A percentile compares a stretch with the other conserved stretches of the same genome.
Conservation (phyloP, 495 filamentous ascomycete species). For the Penicillium daleae region DNA sequence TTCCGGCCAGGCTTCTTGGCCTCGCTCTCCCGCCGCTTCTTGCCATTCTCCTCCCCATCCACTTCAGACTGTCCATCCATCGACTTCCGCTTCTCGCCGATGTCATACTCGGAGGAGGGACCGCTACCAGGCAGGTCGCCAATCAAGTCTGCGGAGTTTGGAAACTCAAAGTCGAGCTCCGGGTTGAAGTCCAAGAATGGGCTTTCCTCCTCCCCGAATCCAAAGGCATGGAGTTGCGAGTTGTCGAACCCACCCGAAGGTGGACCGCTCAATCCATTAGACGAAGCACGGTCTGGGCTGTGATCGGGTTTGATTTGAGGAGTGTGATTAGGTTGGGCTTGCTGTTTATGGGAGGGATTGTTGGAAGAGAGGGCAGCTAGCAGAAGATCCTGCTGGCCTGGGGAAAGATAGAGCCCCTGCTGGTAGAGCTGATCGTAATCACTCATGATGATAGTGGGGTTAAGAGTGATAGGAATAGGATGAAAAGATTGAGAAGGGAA, state of each 20-base stretch:
- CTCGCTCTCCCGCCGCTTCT: slow-evolving; percentile 80
- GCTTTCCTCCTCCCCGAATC: slow-evolving; percentile 65
- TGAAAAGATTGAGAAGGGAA: not conserved
- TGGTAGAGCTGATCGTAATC: slow-evolving; percentile 46
- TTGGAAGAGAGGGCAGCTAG: slow-evolving; percentile 88
- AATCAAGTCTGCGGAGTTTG: slow-evolving; percentile 66
- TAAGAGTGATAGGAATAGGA: not conserved
- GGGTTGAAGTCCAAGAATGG: slow-evolving; percentile 83
- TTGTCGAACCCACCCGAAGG: slow-evolving; percentile 58
- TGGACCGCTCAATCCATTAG: slow-evolving; percentile 48
- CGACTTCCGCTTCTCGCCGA: slow-evolving; percentile 74
- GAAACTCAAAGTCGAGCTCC: slow-evolving; percentile 72
- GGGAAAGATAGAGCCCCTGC: slow-evolving; percentile 68
- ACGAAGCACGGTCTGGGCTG: slow-evolving; percentile 41
- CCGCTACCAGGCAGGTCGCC: slow-evolving; percentile 68
- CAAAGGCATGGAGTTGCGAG: slow-evolving; percentile 44
- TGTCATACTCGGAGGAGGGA: slow-evolving; percentile 59
- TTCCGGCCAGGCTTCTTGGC: slow-evolving; percentile 97
- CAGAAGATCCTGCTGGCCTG: slow-evolving; percentile 84
- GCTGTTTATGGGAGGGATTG: slow-evolving; percentile 44
- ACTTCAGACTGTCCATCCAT: slow-evolving; percentile 71
- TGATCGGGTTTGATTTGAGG: slow-evolving; percentile 32
- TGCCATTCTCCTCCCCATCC: slow-evolving; percentile 68
- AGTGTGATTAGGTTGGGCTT: slow-evolving; percentile 22
- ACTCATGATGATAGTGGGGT: slow-evolving; percentile 28